Percentiles rank a stretch among this genome's conserved stretches.
Evolutionary conservation across 768 basidiomycete species (phyloP).

Genomic region (Termitomyces sp.): DNA sequence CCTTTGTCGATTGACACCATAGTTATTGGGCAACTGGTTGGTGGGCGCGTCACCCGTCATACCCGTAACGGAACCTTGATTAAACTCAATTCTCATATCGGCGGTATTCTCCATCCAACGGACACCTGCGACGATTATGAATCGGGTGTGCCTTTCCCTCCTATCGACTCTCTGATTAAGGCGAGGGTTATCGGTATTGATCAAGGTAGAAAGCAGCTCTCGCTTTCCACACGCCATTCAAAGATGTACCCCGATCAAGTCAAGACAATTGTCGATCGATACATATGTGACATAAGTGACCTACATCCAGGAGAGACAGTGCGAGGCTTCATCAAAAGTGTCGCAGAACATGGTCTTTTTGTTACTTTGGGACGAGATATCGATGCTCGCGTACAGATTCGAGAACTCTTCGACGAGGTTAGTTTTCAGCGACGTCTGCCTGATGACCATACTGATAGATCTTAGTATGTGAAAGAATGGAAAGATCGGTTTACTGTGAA

Average conservation of each 20-base stretch:
- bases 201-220: slow-evolving; percentile 60
- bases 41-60: slow-evolving; percentile 79
- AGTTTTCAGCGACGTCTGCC: slow-evolving; percentile 22
- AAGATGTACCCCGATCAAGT: slow-evolving; percentile 54
- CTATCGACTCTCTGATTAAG: slow-evolving; percentile 64
- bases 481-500: slow-evolving; percentile 74
- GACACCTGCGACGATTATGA: slow-evolving; percentile 83
- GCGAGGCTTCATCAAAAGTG: slow-evolving; percentile 86
- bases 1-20: slow-evolving; percentile 66
- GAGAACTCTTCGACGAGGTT: slow-evolving; percentile 87
- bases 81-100: slow-evolving; percentile 69
- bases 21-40: slow-evolving; percentile 68
- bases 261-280: slow-evolving; percentile 59
- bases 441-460: slow-evolving; percentile 10
- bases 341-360: slow-evolving; percentile 86
- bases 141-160: slow-evolving; percentile 51
- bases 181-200: slow-evolving; percentile 74
- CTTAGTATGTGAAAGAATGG: slow-evolving; percentile 95
- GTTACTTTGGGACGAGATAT: slow-evolving; percentile 81
- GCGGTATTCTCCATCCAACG: slow-evolving; percentile 78
- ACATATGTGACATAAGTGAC: slow-evolving; percentile 60
- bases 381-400: slow-evolving; percentile 91
- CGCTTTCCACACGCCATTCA: slow-evolving; percentile 81
- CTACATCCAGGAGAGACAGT: slow-evolving; percentile 73
- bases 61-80: slow-evolving; percentile 70